Base-by-base conservation (phyloP, 306 rosid genomes). In the Cucumis melo region DNA sequence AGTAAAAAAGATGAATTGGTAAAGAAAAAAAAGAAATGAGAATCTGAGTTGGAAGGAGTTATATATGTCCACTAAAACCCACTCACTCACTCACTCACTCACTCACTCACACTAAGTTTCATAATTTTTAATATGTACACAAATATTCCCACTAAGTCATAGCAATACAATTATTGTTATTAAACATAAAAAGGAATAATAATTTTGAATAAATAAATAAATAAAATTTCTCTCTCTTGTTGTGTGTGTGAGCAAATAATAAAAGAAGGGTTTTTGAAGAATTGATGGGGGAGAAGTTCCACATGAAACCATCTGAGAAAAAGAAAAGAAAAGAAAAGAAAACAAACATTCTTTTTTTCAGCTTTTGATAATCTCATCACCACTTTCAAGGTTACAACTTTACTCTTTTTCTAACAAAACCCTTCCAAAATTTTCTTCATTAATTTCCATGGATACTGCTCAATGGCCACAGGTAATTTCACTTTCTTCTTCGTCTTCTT, bases 391-490 rank as follows among this genome's bases (percentile, higher is more conserved):
- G 34, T 11, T 57, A 24, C 21, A 8, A 41, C 34, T 8, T 46
- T 24, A 78, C 59, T 12, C 39, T 29, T 34, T 73, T 81, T 64
- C 24, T 9, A 46, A 46, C 27, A 41, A 54, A 46, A 38, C 64
- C 82, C 10, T 75, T 78, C 16, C 16, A 10, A 27, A 58, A 68
- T 27, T 74, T 77, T 81, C 76, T 51, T 51, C 58, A 54, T 1
- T 32, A 32, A 32, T 24, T 48, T 14, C 86, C 90, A 91, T 91
- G 97, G 91, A 91, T 75, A 85, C 91, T 72, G 84, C 92, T 88
- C 91, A 87, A 38, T 91, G 97, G 92, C 90, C 97, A 75, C 95
- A 85, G 92, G 97, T 91, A 81, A 44, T 41, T 79, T 7, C 3
- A 2, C 20, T 51, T 44, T 79, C 58, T 17, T 63, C 27, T 10